Evolutionary conservation across 345 rosid genomes (phyloP).

Genomic region (Arabidopsis suecica): DNA sequence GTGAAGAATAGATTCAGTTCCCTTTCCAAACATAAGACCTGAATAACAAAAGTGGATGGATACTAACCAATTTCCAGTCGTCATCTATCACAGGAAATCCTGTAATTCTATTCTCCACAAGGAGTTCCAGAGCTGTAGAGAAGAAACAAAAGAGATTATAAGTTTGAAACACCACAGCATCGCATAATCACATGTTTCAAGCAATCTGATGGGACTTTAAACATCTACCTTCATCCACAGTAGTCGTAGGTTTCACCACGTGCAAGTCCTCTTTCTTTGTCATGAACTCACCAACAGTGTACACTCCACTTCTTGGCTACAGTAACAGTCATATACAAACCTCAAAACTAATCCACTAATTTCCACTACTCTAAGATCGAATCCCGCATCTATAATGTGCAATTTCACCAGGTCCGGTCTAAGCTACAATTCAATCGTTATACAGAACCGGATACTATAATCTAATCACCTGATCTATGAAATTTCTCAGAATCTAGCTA

Average conservation of each 20-base stretch:
- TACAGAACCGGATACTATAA: not conserved
- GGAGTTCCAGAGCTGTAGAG: slow-evolving; percentile 66
- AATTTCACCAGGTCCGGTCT: slow-evolving; percentile 15
- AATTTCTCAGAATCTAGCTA: not conserved
- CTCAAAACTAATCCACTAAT: not conserved
- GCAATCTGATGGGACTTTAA: slow-evolving; percentile 10
- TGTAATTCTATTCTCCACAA: slow-evolving; percentile 78
- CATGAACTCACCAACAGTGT: slow-evolving; percentile 91
- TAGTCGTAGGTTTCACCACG: slow-evolving; percentile 76
- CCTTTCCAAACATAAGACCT: not conserved
- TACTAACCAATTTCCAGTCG: slow-evolving; percentile 75
- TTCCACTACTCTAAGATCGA: not conserved
- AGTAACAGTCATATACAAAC: slow-evolving; percentile 12
- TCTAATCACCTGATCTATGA: not conserved
- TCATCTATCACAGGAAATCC: slow-evolving; percentile 94
- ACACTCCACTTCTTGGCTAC: slow-evolving; percentile 66
- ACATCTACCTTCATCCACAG: slow-evolving; percentile 80
- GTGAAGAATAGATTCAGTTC: not conserved
- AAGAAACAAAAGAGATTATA: not conserved
- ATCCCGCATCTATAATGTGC: not conserved
- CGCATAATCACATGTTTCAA: not conserved
- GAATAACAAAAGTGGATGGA: slow-evolving; percentile 22
- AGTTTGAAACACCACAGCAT: not conserved
- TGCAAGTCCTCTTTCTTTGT: slow-evolving; percentile 74
- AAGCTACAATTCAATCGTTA: not conserved